phyloP scores from a whole-genome alignment of 768 basidiomycete species.

The Lactarius pseudohatsudake region DNA sequence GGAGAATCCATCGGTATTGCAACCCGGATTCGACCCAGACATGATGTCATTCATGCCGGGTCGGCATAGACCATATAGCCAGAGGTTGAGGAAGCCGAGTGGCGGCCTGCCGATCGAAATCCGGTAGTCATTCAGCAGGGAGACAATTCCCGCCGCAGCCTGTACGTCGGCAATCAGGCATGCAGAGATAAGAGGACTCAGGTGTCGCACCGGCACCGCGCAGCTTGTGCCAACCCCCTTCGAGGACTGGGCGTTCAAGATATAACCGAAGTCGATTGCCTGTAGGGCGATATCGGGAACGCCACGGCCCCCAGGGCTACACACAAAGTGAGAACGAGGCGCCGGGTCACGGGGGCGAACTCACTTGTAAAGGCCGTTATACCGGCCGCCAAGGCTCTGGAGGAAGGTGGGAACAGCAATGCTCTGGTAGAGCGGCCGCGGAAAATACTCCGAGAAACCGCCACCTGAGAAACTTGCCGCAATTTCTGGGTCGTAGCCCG shows the following conservation, averaged over 20 bases:
- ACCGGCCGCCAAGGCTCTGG: background rate
- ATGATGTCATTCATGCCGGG: background rate
- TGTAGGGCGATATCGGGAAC: background rate
- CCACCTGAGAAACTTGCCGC: too few species aligned
- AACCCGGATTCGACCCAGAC: background rate
- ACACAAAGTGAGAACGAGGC: background rate
- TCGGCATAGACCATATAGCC: background rate
- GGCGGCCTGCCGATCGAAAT: background rate
- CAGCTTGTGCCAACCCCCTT: background rate
- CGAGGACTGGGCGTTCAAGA: accelerated
- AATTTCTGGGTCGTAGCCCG: background rate
- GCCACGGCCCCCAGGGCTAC: background rate
- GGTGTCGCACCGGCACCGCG: background rate
- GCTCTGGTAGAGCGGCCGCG: too few species aligned
- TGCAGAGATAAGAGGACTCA: too few species aligned
- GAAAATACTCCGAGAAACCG: too few species aligned
- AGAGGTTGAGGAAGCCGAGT: background rate
- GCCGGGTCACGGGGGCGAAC: background rate
- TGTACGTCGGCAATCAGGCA: background rate
- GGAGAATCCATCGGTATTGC: background rate
- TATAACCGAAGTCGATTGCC: accelerated
- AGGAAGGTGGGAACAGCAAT: background rate
- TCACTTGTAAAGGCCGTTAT: background rate
- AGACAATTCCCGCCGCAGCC: background rate
- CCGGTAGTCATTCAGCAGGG: background rate